phyloP scores from a whole-genome alignment of 2,329 filamentous ascomycete genomes.

The Didymellaceae sp. region DNA sequence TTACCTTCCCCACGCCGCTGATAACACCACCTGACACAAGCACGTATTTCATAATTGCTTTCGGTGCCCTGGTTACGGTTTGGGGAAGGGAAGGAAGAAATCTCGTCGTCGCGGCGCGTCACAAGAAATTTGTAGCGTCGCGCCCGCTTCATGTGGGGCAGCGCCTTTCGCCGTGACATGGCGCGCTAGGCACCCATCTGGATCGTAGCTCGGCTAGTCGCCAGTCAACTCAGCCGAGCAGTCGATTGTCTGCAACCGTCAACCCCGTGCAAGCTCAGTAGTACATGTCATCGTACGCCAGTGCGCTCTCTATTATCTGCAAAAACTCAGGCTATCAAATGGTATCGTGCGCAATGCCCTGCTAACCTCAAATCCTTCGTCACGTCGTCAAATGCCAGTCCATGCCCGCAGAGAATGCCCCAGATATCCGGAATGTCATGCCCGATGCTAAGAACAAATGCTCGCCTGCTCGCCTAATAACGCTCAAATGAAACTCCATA shows the following conservation, averaged over 20 bases:
- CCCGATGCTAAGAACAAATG: slow-evolving; percentile 27
- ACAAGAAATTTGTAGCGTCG: slow-evolving; percentile 43
- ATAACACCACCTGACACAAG: slow-evolving; percentile 73
- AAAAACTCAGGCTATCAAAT: slow-evolving; percentile 41
- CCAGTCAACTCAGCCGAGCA: slow-evolving; percentile 15
- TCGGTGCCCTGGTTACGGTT: slow-evolving; percentile 49
- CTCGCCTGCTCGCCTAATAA: slow-evolving; percentile 1
- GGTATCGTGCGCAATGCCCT: slow-evolving; percentile 46
- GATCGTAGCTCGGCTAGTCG: too few relatives aligned
- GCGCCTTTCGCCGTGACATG: too few relatives aligned
- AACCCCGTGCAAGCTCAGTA: too few relatives aligned
- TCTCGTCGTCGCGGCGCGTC: slow-evolving; percentile 31
- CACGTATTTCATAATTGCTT: slow-evolving; percentile 77
- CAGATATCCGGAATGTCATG: slow-evolving; percentile 40
- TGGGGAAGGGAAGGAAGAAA: slow-evolving; percentile 52
- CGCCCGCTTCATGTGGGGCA: slow-evolving; percentile 16
- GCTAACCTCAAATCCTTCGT: slow-evolving; percentile 38
- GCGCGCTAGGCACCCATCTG: too few relatives aligned
- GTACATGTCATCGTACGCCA: too few relatives aligned
- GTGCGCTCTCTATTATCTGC: slow-evolving; percentile 20
- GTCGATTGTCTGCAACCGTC: slow-evolving; percentile 5
- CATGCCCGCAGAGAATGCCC: slow-evolving; percentile 42
- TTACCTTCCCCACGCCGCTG: slow-evolving; percentile 55
- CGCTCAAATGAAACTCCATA: neutral
- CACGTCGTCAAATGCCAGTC: slow-evolving; percentile 45